These are phyloP conservation scores for Lathyrus tuberosus DNA, from an alignment of 306 rosid species.

Conservation along the genomic window DNA sequence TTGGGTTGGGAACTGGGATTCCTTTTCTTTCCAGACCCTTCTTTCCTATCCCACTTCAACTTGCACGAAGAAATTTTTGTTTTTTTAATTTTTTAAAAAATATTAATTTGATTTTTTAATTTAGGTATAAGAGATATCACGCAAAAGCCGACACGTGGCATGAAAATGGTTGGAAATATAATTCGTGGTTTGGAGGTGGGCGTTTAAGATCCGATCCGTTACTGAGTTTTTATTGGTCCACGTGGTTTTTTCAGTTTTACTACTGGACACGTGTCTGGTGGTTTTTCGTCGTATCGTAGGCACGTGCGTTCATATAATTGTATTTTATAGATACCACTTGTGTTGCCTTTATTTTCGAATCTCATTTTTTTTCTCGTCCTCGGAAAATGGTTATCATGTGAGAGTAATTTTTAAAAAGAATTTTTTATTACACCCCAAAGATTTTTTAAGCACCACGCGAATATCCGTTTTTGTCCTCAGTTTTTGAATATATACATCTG, in stretches of 20 bases:
- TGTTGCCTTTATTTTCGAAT: too few species aligned
- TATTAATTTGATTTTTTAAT: neutral
- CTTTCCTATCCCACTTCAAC: slow-evolving; percentile 24
- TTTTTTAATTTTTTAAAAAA: neutral
- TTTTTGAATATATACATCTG: too few species aligned
- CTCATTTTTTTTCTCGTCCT: too few species aligned
- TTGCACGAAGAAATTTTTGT: slow-evolving; percentile 22
- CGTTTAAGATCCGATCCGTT: slow-evolving; percentile 77
- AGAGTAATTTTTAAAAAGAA: too few species aligned
- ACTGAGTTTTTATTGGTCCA: slow-evolving; percentile 54
- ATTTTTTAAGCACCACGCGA: too few species aligned
- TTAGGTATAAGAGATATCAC: slow-evolving; percentile 35
- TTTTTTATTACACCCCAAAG: too few species aligned
- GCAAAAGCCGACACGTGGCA: slow-evolving; percentile 65
- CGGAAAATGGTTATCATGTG: too few species aligned
- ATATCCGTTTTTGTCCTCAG: too few species aligned
- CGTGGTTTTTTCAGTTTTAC: neutral
- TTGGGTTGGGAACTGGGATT: slow-evolving; percentile 6
- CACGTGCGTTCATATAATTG: slow-evolving; percentile 28
- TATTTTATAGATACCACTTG: too few species aligned
- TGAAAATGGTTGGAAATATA: slow-evolving; percentile 38
- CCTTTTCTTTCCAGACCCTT: slow-evolving; percentile 47
- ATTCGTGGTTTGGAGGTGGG: slow-evolving; percentile 76
- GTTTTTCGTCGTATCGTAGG: neutral
- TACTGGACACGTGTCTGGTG: slow-evolving; percentile 45